Conservation (phyloP, 225 moss, liverwort and hornwort genomes). For the Sphagnum tenellum region DNA sequence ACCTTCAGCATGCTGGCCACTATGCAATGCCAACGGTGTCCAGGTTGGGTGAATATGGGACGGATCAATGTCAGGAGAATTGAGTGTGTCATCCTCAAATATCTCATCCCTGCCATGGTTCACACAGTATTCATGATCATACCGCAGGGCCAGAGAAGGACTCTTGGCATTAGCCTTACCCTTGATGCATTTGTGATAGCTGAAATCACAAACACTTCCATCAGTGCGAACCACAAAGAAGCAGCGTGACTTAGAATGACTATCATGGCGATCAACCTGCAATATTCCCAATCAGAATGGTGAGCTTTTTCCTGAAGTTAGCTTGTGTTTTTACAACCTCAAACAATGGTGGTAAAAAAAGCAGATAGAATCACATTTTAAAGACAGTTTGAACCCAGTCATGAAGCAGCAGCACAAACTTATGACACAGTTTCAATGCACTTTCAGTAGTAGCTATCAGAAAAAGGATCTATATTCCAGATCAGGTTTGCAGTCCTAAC, state of each 20-base stretch:
- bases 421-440: neutral
- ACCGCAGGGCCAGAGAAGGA: conserved; percentile 40
- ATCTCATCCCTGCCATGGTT: conserved; percentile 19
- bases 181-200: conserved; percentile 66
- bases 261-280: conserved; percentile 71
- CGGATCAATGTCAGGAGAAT: too few relatives aligned
- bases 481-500: too few relatives aligned
- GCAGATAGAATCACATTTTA: neutral
- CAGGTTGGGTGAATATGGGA: too few relatives aligned
- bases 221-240: conserved; percentile 71
- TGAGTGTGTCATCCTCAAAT: neutral
- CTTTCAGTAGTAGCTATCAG: too few relatives aligned
- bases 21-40: too few relatives aligned
- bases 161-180: conserved; percentile 30
- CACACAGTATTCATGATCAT: conserved; percentile 28
- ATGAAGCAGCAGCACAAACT: neutral
- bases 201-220: conserved; percentile 57
- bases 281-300: conserved; percentile 17
- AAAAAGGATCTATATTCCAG: too few relatives aligned
- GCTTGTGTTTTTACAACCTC: conserved; percentile 3
- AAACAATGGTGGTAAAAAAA: conserved; percentile 1
- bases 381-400: neutral
- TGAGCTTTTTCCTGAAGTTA: too few relatives aligned
- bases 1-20: too few relatives aligned
- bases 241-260: conserved; percentile 44